Evolutionary conservation across 106 monocot species (phyloP), one percentile per base, ranked within the genome.

Genomic region (Xerophyta viscosa): DNA sequence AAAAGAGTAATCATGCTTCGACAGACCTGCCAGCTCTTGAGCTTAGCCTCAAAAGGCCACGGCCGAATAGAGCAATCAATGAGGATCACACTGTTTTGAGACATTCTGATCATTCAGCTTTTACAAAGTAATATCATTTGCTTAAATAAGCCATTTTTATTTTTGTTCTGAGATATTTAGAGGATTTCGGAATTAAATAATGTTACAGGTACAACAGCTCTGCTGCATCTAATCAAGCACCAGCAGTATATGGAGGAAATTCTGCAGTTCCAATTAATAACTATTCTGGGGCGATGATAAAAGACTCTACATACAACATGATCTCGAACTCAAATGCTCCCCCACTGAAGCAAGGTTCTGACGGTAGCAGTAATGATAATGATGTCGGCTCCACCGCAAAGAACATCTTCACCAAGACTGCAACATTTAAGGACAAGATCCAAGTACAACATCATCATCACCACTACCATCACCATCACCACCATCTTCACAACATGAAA

Each of bases 51-150:
- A 96, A 96, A 65, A 75, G 76, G 58, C 36, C 63, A 17, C 72
- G 77, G 63, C 78, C 84, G 27, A 53, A 39, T 54, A 67, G 62
- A 29, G 57, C 39, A 2, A 18, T 41, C 14, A 56, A 39, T 14
- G 77, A 73, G 42, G 84, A 79, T 14, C 64, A 73, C 28, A 78
- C 67, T 72, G 63, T 76, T 63, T 44, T 88, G 43, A 78, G 65
- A 66, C 78, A 54, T 70, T 96, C 94, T 7, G 68, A 85, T 55
- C 49, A 59, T 10, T 96, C 94, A 41, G 94, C 94, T 20, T 96
- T 96, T 66, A 78, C 84, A 49, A 88, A 84, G 94, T 91, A 66
- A 30, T 56, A 70, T 36, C 50, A 27, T 31, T 39, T 39, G 2
- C 39, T 12, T 1, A 39, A 39, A 39, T 15, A 39, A 3, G 15